phyloP scores from a whole-genome alignment of 495 filamentous ascomycete genomes.

The Apiosordaria backusii region DNA sequence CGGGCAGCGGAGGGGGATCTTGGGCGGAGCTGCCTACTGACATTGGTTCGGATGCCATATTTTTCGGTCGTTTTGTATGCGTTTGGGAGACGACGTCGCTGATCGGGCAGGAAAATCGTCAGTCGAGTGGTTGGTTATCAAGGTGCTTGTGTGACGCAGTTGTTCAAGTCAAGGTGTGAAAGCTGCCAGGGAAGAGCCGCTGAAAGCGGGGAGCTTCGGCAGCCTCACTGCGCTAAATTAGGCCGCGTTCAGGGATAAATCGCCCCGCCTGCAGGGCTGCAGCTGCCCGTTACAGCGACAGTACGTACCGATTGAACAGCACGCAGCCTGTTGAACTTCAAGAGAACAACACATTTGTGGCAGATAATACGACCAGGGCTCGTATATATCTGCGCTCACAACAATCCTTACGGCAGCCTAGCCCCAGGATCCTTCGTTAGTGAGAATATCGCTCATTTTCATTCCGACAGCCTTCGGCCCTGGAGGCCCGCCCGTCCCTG shows the following conservation, averaged over 20 bases:
- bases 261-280: slow-evolving; percentile 6
- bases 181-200: not conserved
- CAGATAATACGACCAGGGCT: not conserved
- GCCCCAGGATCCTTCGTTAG: not conserved
- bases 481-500: not conserved
- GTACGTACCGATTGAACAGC: not conserved
- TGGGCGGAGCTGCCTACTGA: slow-evolving; percentile 30
- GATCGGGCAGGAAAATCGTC: not conserved
- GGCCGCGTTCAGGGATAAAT: not conserved
- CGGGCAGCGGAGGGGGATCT: slow-evolving; percentile 29
- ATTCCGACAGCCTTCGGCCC: not conserved
- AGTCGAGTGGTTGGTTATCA: not conserved
- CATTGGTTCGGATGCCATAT: slow-evolving; percentile 33
- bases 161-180: not conserved
- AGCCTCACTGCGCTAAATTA: slow-evolving; percentile 1
- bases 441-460: not conserved
- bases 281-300: not conserved
- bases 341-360: not conserved
- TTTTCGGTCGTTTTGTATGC: not conserved
- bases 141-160: not conserved
- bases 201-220: not conserved
- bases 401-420: not conserved
- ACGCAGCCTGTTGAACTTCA: not conserved
- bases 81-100: not conserved
- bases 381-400: not conserved